Evolutionary conservation across 306 rosid species (phyloP), one percentile per base, ranked within the genome.

Genomic region (Inga laurina): DNA sequence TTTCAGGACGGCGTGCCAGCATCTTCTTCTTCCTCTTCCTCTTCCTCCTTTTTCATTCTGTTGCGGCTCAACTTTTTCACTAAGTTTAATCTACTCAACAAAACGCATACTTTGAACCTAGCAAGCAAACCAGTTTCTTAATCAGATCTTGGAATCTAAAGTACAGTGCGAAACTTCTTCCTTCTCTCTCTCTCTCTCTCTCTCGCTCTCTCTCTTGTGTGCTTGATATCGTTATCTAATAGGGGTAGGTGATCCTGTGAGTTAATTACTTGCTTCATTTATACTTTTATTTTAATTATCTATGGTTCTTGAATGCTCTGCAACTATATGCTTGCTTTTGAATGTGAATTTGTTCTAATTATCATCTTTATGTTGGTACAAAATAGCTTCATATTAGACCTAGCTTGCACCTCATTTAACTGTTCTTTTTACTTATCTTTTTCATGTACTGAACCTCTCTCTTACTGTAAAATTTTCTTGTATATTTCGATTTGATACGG

Each of bases 1-100:
- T 87, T 87, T 92, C 87, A 67, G 81, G 74, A 89, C 77, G 78
- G 91, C 88, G 86, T 89, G 91, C 92, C 94, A 82, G 97, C 96
- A 94, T 91, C 95, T 88, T 88, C 79, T 27, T 62, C 68, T 6
- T 54, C 59, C 15, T 18, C 62, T 10, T 59, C 66, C 10, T 90
- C 66, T 1, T 91, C 79, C 84, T 87, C 77, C 83, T 90, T 86
- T 91, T 84, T 83, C 88, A 83, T 57, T 70, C 85, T 69, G 77
- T 73, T 68, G 81, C 64, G 7, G 59, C 80, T 83, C 84, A 78
- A 66, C 83, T 90, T 54, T 24, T 54, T 21, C 62, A 5, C 62
- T 16, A 54, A 54, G 62, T 54, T 54, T 7, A 54, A 1, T 54
- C 24, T 54, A 4, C 59, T 1, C 59, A 18, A 52, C 16, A 21